Conservation (phyloP, 1,284 basidiomycete genomes). For the Spongiforma sp. region DNA sequence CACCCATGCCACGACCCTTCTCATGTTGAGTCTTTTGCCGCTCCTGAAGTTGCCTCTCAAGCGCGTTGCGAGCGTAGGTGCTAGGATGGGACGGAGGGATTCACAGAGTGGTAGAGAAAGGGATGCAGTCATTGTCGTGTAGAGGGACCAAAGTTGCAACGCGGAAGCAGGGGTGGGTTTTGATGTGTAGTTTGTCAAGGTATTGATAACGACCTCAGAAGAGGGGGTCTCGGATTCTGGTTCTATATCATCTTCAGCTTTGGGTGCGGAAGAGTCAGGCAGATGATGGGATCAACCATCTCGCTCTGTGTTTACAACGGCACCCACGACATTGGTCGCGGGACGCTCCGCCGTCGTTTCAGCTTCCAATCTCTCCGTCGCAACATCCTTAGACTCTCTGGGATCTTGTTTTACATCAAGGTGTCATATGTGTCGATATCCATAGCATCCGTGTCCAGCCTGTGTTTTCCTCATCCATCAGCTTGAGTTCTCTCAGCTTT, state of each 20-base stretch:
- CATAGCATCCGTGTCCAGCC: slow-evolving; percentile 44
- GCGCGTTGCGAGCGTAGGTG: slow-evolving; percentile 93
- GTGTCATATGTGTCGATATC: slow-evolving; percentile 47
- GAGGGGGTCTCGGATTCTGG: slow-evolving; percentile 40
- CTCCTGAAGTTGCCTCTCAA: slow-evolving; percentile 98
- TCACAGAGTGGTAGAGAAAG: slow-evolving; percentile 94
- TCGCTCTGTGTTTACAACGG: slow-evolving; percentile 47
- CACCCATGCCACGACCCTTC: slow-evolving; percentile 98
- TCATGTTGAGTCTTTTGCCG: slow-evolving; percentile 99
- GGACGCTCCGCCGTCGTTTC: slow-evolving; percentile 40
- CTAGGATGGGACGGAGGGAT: slow-evolving; percentile 95
- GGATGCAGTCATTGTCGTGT: slow-evolving; percentile 90
- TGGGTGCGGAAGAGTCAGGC: slow-evolving; percentile 32
- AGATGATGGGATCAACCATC: slow-evolving; percentile 17
- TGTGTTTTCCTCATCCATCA: slow-evolving; percentile 64
- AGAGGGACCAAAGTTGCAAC: slow-evolving; percentile 85
- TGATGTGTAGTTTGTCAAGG: slow-evolving; percentile 53
- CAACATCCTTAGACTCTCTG: slow-evolving; percentile 33
- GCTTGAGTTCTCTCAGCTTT: slow-evolving; percentile 80
- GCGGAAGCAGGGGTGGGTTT: slow-evolving; percentile 47
- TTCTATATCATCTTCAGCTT: slow-evolving; percentile 37
- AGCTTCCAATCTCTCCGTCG: slow-evolving; percentile 32
- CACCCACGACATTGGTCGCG: slow-evolving; percentile 50
- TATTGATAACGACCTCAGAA: slow-evolving; percentile 56
- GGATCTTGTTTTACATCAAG: slow-evolving; percentile 27